These are phyloP conservation scores for Royoungia palumana DNA, from an alignment of 768 basidiomycete species.

Conservation along the genomic window DNA sequence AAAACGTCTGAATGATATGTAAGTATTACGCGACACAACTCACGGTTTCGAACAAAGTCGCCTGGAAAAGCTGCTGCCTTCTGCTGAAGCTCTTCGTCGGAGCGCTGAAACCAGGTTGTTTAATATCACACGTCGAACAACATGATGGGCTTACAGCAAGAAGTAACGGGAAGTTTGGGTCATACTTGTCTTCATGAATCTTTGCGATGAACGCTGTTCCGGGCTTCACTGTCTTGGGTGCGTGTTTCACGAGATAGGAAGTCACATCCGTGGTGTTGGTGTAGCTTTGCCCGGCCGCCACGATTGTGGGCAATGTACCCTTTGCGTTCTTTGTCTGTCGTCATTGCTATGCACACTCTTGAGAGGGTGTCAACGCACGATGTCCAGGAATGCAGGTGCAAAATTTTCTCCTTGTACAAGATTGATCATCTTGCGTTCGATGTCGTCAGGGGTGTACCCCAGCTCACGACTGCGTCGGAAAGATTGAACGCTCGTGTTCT, in stretches of 20 bases:
- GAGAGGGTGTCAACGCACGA: conserved; percentile 25
- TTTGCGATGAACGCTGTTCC: conserved; percentile 36
- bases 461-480: conserved; percentile 39
- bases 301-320: conserved; percentile 44
- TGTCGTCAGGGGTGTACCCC: conserved; percentile 35
- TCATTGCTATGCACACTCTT: not conserved
- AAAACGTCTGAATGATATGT: not conserved
- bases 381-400: conserved; percentile 40
- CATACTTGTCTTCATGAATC: conserved; percentile 44
- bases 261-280: conserved; percentile 41
- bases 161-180: conserved; percentile 52
- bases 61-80: conserved; percentile 32
- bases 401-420: conserved; percentile 49
- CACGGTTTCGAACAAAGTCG: conserved; percentile 39
- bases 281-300: conserved; percentile 34
- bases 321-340: conserved; percentile 38
- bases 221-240: conserved; percentile 35
- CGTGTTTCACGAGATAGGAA: conserved; percentile 38
- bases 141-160: conserved; percentile 31
- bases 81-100: conserved; percentile 44
- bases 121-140: not conserved
- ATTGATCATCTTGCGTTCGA: conserved; percentile 38
- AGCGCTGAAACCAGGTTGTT: conserved; percentile 32
- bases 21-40: conserved; percentile 18
- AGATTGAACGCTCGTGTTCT: not conserved